Conservation (phyloP, 2,329 filamentous ascomycete genomes). For the Talaromyces sp. region DNA sequence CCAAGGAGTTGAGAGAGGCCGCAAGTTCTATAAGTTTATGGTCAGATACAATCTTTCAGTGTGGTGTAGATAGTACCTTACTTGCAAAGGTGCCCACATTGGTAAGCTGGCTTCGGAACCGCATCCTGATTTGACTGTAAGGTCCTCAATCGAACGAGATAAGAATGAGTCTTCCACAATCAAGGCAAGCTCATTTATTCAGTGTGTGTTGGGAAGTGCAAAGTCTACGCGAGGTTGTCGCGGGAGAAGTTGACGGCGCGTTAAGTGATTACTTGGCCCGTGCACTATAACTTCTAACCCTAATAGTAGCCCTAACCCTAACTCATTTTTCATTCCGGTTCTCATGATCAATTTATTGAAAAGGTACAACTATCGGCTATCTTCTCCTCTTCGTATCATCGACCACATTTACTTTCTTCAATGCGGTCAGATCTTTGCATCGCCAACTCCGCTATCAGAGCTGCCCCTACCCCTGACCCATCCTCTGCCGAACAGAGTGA, state of each 20-base stretch:
- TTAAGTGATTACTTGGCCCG: constrained; percentile 16
- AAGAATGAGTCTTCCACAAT: background rate
- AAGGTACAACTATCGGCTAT: background rate
- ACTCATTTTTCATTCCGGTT: no score
- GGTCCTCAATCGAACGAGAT: background rate
- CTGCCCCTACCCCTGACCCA: constrained; percentile 24
- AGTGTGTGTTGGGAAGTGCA: background rate
- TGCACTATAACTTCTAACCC: background rate
- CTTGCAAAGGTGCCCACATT: constrained; percentile 55
- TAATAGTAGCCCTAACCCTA: no score
- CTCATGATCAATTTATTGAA: background rate
- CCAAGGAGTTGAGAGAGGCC: constrained; percentile 63
- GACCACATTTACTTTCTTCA: background rate
- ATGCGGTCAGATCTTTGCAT: constrained; percentile 16
- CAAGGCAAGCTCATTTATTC: background rate
- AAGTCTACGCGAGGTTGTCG: constrained; percentile 3
- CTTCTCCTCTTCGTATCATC: background rate
- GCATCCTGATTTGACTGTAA: constrained; percentile 39
- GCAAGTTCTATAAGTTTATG: constrained; percentile 53
- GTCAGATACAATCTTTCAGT: background rate
- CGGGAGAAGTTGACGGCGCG: constrained; percentile 6
- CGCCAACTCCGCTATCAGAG: constrained; percentile 23
- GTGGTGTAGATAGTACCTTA: constrained; percentile 32
- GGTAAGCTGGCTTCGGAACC: constrained; percentile 54
- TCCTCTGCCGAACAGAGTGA: constrained; percentile 21